phyloP scores from a whole-genome alignment of 2,329 filamentous ascomycete genomes.

The Microcyclospora tardicrescens region DNA sequence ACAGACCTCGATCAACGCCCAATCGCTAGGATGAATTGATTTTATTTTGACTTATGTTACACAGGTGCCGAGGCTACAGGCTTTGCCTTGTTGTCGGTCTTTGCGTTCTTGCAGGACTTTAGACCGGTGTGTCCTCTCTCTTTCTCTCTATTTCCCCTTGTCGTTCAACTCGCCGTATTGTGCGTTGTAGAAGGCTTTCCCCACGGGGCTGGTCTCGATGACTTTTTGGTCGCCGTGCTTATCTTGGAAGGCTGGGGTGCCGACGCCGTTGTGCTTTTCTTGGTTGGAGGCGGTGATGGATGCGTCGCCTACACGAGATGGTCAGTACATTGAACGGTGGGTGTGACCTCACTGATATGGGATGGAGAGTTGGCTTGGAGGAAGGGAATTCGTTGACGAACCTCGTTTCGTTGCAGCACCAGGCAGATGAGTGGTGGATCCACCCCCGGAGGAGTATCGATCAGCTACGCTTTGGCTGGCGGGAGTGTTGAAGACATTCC shows the following conservation, averaged over 20 bases:
- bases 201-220: conserved; percentile 10
- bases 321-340: neutral
- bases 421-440: conserved; percentile 21
- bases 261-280: conserved; percentile 18
- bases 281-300: conserved; percentile 14
- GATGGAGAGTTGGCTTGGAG: neutral
- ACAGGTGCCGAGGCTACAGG: too few species aligned
- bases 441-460: conserved; percentile 23
- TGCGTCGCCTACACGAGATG: conserved; percentile 11
- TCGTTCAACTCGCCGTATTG: conserved; percentile 18
- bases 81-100: too few species aligned
- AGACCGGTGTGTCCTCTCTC: too few species aligned
- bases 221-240: conserved; percentile 19
- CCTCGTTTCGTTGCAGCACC: conserved; percentile 23
- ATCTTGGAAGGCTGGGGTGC: conserved; percentile 21
- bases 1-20: too few species aligned
- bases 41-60: too few species aligned
- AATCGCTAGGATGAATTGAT: too few species aligned
- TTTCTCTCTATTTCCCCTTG: conserved; percentile 20
- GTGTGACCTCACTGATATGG: neutral
- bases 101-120: too few species aligned
- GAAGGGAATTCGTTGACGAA: conserved; percentile 4
- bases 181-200: conserved; percentile 19
- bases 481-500: conserved; percentile 22
- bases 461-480: conserved; percentile 23